Percentiles rank a stretch among this genome's conserved stretches.
Conservation (phyloP, 164 flowering plant genomes). For the Annona squamosa region DNA sequence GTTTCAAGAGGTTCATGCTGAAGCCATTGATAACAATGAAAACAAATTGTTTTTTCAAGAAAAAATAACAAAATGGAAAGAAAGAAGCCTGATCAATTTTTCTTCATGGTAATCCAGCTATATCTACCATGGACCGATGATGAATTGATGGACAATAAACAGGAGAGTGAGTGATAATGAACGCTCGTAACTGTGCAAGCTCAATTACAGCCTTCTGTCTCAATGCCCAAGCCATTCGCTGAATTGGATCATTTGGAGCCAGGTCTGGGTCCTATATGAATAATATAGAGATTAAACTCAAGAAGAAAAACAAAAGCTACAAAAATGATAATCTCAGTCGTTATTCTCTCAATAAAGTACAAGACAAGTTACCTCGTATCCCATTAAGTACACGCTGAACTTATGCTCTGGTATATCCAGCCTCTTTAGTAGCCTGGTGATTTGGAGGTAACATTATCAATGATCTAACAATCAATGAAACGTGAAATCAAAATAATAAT, state of each 20-base stretch:
- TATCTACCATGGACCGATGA: no score
- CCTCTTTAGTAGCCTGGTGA: slow-evolving; percentile 74
- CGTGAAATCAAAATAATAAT: no score
- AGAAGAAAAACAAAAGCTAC: not conserved
- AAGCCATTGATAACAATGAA: not conserved
- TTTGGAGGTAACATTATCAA: not conserved
- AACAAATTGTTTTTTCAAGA: not conserved
- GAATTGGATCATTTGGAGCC: slow-evolving; percentile 60
- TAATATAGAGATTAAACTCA: not conserved
- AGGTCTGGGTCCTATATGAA: slow-evolving; percentile 41
- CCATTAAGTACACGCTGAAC: slow-evolving; percentile 88
- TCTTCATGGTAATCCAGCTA: no score
- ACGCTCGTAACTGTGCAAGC: slow-evolving; percentile 63
- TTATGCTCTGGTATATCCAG: slow-evolving; percentile 88
- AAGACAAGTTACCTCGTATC: slow-evolving; percentile 60
- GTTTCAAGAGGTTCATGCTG: no score
- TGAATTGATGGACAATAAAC: not conserved
- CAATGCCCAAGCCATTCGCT: slow-evolving; percentile 87
- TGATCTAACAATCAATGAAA: not conserved
- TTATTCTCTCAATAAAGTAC: not conserved
- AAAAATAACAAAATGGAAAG: no score
- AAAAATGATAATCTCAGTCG: not conserved
- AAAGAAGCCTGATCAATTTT: no score
- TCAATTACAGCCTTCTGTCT: slow-evolving; percentile 73
- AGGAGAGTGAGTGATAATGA: not conserved